These are phyloP conservation scores for Plasmodium reichenowi DNA, from an alignment of 169 alveolate species.

Conservation along the genomic window DNA sequence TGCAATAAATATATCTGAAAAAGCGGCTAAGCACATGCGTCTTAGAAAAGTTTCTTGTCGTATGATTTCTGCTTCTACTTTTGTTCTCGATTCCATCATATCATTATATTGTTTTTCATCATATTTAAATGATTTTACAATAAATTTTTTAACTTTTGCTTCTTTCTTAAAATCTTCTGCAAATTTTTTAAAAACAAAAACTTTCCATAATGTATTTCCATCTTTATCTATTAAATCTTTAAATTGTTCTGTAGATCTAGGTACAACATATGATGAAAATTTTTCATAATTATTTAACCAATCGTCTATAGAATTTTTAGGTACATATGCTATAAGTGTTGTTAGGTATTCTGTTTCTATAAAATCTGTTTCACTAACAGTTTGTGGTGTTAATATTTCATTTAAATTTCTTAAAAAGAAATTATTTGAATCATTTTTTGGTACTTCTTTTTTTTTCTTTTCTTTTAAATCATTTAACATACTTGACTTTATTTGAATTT, in stretches of 20 bases:
- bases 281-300: constrained; percentile 84
- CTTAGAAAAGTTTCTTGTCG: constrained; percentile 90
- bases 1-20: constrained; percentile 91
- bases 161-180: constrained; percentile 83
- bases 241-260: constrained; percentile 86
- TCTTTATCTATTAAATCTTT: constrained; percentile 81
- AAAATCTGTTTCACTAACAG: constrained; percentile 85
- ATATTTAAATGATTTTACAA: constrained; percentile 87
- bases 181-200: constrained; percentile 85
- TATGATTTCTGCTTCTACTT: constrained; percentile 88
- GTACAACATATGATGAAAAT: constrained; percentile 87
- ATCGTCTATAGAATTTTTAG: constrained; percentile 82
- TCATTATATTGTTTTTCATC: constrained; percentile 87
- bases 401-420: constrained; percentile 85
- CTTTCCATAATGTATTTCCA: constrained; percentile 88
- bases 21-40: constrained; percentile 89
- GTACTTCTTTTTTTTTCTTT: constrained; percentile 72
- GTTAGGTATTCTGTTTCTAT: constrained; percentile 88
- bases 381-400: constrained; percentile 90
- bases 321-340: constrained; percentile 89
- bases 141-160: constrained; percentile 84
- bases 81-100: constrained; percentile 84
- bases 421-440: constrained; percentile 76
- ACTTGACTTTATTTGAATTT: constrained; percentile 86
- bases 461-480: constrained; percentile 88